phyloP scores from a whole-genome alignment of 73 alveolate species.

The Paramecium sexaurelia region DNA sequence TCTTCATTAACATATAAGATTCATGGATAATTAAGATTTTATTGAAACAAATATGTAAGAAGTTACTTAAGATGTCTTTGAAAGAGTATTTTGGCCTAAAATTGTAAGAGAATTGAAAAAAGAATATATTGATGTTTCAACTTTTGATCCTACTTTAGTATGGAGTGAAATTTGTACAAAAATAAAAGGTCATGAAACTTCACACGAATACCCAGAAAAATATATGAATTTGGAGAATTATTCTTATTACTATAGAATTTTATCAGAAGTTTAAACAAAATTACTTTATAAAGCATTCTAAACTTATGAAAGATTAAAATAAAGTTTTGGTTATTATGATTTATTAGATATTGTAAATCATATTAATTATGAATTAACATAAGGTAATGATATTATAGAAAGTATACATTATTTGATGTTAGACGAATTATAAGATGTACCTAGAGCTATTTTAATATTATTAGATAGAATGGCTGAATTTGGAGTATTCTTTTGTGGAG shows the following conservation, averaged over 20 bases:
- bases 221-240: constrained; percentile 43
- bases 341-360: constrained; percentile 90
- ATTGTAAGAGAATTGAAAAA: neutral
- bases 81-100: constrained; percentile 55
- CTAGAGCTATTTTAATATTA: constrained; percentile 74
- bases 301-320: constrained; percentile 85
- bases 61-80: constrained; percentile 57
- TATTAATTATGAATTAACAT: constrained; percentile 58
- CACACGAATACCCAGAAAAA: constrained; percentile 63
- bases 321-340: constrained; percentile 75
- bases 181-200: constrained; percentile 79
- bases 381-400: constrained; percentile 57
- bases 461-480: constrained; percentile 72
- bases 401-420: constrained; percentile 81
- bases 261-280: neutral
- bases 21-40: neutral
- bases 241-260: constrained; percentile 31
- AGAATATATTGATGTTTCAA: neutral
- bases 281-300: constrained; percentile 59
- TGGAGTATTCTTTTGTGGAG: constrained; percentile 88
- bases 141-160: constrained; percentile 68
- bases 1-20: neutral
- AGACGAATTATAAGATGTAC: constrained; percentile 92
- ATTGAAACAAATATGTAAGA: constrained; percentile 32
- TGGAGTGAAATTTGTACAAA: constrained; percentile 89